phyloP scores from a whole-genome alignment of 306 rosid genomes.

The Cucumis melo region DNA sequence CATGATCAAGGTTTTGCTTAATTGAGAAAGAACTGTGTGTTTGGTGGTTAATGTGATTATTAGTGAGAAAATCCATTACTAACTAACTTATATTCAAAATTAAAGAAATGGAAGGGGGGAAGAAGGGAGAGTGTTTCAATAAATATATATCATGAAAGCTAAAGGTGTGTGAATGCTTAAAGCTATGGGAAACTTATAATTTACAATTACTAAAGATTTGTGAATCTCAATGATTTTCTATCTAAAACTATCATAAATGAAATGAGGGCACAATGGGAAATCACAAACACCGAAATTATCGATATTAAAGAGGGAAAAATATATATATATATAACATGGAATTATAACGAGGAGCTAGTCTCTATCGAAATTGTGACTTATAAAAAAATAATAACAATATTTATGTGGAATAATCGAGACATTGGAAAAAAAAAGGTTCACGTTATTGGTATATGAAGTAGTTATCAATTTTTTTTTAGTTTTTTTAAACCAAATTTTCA shows the following conservation, averaged over 20 bases:
- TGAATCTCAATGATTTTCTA: background rate
- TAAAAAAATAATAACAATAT: too few relatives aligned
- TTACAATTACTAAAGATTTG: background rate
- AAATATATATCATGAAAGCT: background rate
- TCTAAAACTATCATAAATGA: background rate
- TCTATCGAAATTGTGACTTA: too few relatives aligned
- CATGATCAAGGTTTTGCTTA: background rate
- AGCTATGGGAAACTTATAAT: background rate
- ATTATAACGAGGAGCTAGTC: too few relatives aligned
- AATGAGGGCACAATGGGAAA: too few relatives aligned
- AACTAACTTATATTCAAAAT: background rate
- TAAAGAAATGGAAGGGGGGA: background rate
- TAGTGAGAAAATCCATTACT: background rate
- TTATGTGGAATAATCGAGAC: too few relatives aligned
- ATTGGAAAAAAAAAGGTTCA: too few relatives aligned
- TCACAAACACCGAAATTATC: too few relatives aligned
- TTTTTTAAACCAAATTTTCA: too few relatives aligned
- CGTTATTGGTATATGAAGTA: too few relatives aligned
- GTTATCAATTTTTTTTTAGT: too few relatives aligned
- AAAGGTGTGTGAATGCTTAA: background rate
- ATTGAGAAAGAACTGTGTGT: background rate
- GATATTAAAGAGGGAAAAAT: too few relatives aligned
- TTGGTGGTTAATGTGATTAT: constrained; percentile 4
- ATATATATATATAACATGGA: too few relatives aligned
- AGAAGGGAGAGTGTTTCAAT: background rate